Evolutionary conservation across 129 eudicot genomes (phyloP).

Genomic region (Centrapalus pauciflorus): DNA sequence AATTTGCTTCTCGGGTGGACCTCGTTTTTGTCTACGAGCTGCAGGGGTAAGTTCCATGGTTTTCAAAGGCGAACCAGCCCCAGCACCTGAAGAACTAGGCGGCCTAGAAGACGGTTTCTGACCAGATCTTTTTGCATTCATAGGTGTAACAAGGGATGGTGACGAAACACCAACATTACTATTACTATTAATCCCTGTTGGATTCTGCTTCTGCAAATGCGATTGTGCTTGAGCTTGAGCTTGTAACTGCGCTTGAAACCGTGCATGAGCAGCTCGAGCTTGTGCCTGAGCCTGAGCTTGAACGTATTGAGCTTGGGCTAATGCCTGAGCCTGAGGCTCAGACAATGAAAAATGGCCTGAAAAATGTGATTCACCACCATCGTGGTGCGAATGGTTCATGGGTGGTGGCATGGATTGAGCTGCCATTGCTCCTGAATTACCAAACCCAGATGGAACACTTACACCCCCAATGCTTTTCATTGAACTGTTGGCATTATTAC

Average conservation of each 20-base stretch:
- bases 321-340: constrained; percentile 47
- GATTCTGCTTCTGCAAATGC: constrained; percentile 19
- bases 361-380: constrained; percentile 34
- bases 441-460: constrained; percentile 22
- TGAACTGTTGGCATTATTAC: constrained; percentile 34
- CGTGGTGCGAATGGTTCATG: constrained; percentile 8
- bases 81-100: constrained; percentile 57
- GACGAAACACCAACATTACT: constrained; percentile 40
- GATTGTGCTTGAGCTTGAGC: constrained; percentile 36
- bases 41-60: constrained; percentile 90
- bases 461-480: constrained; percentile 36
- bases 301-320: constrained; percentile 47
- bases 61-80: constrained; percentile 61
- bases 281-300: constrained; percentile 44
- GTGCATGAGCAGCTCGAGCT: constrained; percentile 29
- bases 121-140: constrained; percentile 41
- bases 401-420: constrained; percentile 27
- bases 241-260: constrained; percentile 28
- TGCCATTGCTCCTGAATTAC: constrained; percentile 33
- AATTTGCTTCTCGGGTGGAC: constrained; percentile 54
- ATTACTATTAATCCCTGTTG: background rate
- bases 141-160: constrained; percentile 46
- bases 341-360: constrained; percentile 50
- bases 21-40: constrained; percentile 61
- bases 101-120: constrained; percentile 60